phyloP scores from a whole-genome alignment of 192 early-diverging fungal species.

The Rhizophagus prolifer region DNA sequence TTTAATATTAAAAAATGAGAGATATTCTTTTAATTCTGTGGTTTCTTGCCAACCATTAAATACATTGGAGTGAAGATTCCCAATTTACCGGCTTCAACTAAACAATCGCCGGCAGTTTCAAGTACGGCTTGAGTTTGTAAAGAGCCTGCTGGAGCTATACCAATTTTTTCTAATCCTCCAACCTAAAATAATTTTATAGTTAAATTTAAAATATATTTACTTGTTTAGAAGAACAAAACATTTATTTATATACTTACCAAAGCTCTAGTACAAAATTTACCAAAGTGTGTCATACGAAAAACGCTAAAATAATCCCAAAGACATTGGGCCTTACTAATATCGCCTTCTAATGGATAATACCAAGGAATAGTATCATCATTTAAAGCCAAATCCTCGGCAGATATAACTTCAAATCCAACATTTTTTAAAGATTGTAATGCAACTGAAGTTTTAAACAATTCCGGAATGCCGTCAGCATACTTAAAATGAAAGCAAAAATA shows the following conservation, averaged over 20 bases:
- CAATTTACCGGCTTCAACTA: conserved; percentile 76
- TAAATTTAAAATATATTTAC: too few relatives aligned
- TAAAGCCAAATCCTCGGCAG: conserved; percentile 63
- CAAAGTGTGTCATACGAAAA: conserved; percentile 53
- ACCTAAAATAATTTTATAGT: conserved; percentile 1
- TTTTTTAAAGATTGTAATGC: conserved; percentile 77
- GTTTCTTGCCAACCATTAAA: conserved; percentile 76
- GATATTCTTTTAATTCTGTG: conserved; percentile 12
- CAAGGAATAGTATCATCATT: conserved; percentile 73
- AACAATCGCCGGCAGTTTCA: conserved; percentile 75
- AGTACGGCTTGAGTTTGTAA: conserved; percentile 80
- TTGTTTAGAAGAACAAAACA: too few relatives aligned
- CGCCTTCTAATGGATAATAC: conserved; percentile 79
- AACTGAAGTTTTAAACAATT: conserved; percentile 73
- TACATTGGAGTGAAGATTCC: conserved; percentile 96
- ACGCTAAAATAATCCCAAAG: conserved; percentile 52
- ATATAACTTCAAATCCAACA: conserved; percentile 85
- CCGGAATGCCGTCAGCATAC: conserved; percentile 87
- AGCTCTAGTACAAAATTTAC: conserved; percentile 73
- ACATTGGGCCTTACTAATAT: conserved; percentile 48
- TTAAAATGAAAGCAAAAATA: background rate
- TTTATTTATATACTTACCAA: conserved; percentile 53
- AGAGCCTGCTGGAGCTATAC: conserved; percentile 84
- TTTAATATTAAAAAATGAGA: too few relatives aligned
- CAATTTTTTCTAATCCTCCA: conserved; percentile 69